Evolutionary conservation across 78 protist species (phyloP), one percentile per base, ranked within the genome.

Genomic region (Dictyostelium firmibasis): DNA sequence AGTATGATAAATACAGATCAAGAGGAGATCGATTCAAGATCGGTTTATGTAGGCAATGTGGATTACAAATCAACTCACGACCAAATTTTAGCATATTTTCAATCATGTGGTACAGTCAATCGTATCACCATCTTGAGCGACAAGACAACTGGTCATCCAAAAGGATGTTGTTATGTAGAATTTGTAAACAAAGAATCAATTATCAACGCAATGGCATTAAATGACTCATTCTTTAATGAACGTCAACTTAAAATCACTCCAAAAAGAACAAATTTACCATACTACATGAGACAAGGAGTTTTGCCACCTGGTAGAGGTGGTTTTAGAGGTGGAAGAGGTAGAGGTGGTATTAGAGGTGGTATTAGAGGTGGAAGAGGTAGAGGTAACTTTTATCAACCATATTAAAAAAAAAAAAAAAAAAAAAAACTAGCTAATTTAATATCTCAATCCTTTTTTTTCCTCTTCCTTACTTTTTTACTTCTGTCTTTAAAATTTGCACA

Each of bases 91-190:
- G 91, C 64, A 76, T 97, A 91, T 81, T 98, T 98, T 35, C 78
- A 67, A 47, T 25, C 95, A 6, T 94, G 97, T 74, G 99, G 99
- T n/a, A 86, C 98, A 23, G 87, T 98, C 25, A 92, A 95, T 81
- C 81, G 98, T 33, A 91, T 97, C 36, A 98, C 98, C 0, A 97
- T 98, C 47, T 44, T 96, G 44, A 75, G 85, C n/a, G 99, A 98
- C 95, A 81, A 85, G 25, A 83, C 75, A 76, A 84, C 96, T 9
- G 97, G 98, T 18, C 97, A 88, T 47, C 97, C 98, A 47, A 96
- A 96, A 78, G 98, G 98, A 93, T 88, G 95, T 47, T 96, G 97
- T n/a, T 97, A 96, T 77, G 44, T 97, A 7, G 97, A 97, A 62
- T 97, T 97, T 83, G 85, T 87, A 11, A 94, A 91, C 27, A 36